Evolutionary conservation across 148 eudicot genomes (phyloP), one percentile per base, ranked within the genome.

Genomic region (Bassia scoparia): DNA sequence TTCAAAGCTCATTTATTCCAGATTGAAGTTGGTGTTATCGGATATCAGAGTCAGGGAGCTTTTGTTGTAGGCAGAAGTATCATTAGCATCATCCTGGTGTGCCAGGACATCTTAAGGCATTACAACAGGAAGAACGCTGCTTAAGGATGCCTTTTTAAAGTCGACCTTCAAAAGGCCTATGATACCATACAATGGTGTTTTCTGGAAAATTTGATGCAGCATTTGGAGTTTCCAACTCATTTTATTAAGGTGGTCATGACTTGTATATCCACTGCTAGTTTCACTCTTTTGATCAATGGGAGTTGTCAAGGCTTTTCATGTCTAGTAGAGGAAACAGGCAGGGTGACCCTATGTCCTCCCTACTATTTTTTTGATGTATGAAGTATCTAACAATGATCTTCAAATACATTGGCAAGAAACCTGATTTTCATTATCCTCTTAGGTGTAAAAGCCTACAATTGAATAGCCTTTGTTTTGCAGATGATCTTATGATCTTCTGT

Each of bases 301-400:
- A 18, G 0, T 12, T 2, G 0, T 7, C 12, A 44, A 12, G 71
- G 56, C 1, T 43, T 18, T 46, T 46, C 9, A 15, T 17, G 6
- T 23, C 55, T 1, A 48, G 5, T 6, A 29, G 55, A 31, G 71
- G 71, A 0, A 9, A 46, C 12, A 46, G 58, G 7, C 38, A 68
- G 16, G 71, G 58, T 2, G 71, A 68, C 48, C 71, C 56, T 4
- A 26, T 68, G 24, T 27, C 71, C n/a, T 37, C 71, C 21, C 37
- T 69, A 2, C 17, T 69, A 1, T 50, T 69, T 52, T 12, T 29
- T 0, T 3, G 50, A 4, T 50, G 72, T 21, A 49, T 69, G 58
- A 60, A 69, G 29, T 69, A 49, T 21, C 14, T 49, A 0, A 16
- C 35, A 2, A 31, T 60, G 31, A 41, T 29, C 13, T 4, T 69